These are phyloP conservation scores for Trichosanthes truncata DNA, from an alignment of 306 rosid genomes.

Conservation along the genomic window DNA sequence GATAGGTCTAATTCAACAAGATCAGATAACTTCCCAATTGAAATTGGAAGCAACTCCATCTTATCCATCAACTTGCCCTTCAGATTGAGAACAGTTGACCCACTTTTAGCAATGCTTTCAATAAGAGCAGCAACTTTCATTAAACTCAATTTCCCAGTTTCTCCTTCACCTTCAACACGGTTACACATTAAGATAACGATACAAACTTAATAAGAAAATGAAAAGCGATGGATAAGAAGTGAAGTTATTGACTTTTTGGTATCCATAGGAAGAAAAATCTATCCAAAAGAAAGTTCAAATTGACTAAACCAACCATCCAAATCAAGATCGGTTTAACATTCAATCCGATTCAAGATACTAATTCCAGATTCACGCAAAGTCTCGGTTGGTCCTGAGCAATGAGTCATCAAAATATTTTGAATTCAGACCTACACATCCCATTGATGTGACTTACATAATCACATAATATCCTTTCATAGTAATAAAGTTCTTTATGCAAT, in stretches of 20 bases:
- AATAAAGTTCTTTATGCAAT: neutral
- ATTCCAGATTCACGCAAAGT: neutral
- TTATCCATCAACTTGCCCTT: conserved; percentile 69
- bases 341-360: neutral
- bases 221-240: neutral
- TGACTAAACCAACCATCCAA: conserved; percentile 2
- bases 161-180: conserved; percentile 30
- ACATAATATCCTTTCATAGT: neutral
- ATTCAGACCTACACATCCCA: neutral
- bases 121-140: conserved; percentile 82
- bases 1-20: conserved; percentile 61
- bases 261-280: neutral
- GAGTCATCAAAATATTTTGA: neutral
- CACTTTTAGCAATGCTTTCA: conserved; percentile 53
- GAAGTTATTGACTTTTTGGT: conserved; percentile 7
- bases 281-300: neutral
- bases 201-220: neutral
- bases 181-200: neutral
- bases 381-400: neutral
- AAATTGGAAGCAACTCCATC: conserved; percentile 78
- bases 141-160: conserved; percentile 51
- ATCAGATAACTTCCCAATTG: conserved; percentile 69
- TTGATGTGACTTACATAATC: neutral
- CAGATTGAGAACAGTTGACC: conserved; percentile 50
- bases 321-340: neutral